A percentile compares a stretch with the other conserved stretches of the same genome.
Evolutionary conservation across 495 filamentous ascomycete genomes (phyloP).

Genomic region (Xylaria scruposa): DNA sequence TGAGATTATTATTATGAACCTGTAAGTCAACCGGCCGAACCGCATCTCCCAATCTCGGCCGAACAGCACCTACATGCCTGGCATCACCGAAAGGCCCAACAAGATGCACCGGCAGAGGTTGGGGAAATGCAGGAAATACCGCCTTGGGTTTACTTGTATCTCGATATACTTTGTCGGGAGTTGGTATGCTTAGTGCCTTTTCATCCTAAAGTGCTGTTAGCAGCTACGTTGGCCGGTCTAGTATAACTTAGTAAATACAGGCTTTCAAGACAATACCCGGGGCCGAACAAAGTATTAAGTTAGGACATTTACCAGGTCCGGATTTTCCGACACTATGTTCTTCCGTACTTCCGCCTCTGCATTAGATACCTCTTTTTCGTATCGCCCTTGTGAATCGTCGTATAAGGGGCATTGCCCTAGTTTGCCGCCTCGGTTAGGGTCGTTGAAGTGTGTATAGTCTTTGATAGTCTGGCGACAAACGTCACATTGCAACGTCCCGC

Average conservation of each 20-base stretch:
- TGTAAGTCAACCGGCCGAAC: not conserved
- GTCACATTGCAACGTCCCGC: slow-evolving; percentile 71
- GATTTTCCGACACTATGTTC: slow-evolving; percentile 63
- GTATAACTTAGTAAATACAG: not conserved
- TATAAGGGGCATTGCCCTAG: slow-evolving; percentile 68
- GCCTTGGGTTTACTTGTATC: not conserved
- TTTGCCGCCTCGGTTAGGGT: slow-evolving; percentile 50
- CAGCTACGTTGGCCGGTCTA: not conserved
- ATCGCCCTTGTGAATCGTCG: slow-evolving; percentile 66
- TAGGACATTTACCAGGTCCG: slow-evolving; percentile 53
- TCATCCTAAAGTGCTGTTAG: slow-evolving; percentile 18
- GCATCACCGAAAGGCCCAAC: not conserved
- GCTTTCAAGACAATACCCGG: not conserved
- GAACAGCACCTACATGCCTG: not conserved
- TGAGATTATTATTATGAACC: not conserved
- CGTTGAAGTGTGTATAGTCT: slow-evolving; percentile 60
- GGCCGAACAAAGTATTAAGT: not conserved
- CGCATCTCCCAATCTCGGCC: not conserved
- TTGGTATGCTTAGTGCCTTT: not conserved
- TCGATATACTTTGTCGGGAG: not conserved
- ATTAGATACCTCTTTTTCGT: slow-evolving; percentile 68
- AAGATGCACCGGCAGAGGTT: not conserved
- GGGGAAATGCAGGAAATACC: not conserved
- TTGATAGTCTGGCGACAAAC: slow-evolving; percentile 67
- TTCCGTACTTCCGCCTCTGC: slow-evolving; percentile 68